Conservation (phyloP, 495 filamentous ascomycete genomes). For the Lasiosphaeris hirsuta region DNA sequence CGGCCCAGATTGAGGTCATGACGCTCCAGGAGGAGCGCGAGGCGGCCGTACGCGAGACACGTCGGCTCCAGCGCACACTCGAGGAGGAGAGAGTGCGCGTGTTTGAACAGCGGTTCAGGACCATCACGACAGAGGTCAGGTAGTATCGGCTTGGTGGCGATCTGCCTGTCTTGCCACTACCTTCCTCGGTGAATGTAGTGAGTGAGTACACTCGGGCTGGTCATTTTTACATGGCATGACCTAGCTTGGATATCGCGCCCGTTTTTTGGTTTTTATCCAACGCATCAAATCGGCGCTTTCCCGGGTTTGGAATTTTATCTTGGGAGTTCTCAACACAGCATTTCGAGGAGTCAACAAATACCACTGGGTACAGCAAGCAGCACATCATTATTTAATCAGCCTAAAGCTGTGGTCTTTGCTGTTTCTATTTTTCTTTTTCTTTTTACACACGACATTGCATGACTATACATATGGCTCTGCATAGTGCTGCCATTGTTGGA, state of each 20-base stretch:
- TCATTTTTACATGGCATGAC: too few species aligned
- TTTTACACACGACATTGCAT: not conserved
- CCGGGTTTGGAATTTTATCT: constrained; percentile 11
- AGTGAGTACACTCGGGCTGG: too few species aligned
- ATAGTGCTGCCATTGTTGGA: too few species aligned
- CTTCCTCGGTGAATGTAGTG: not conserved
- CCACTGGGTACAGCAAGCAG: not conserved
- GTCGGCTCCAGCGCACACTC: constrained; percentile 60
- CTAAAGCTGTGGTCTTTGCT: not conserved
- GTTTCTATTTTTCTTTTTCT: too few species aligned
- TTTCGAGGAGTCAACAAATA: not conserved
- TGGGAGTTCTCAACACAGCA: not conserved
- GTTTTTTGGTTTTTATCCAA: not conserved
- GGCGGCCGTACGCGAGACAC: constrained; percentile 78
- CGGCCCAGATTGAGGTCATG: constrained; percentile 90
- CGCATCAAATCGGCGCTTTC: constrained; percentile 11
- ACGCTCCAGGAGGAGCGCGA: constrained; percentile 90
- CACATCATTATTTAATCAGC: not conserved
- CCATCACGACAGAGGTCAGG: constrained; percentile 24
- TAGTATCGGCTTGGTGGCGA: constrained; percentile 10
- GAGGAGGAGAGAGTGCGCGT: constrained; percentile 45
- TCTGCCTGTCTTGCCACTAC: not conserved
- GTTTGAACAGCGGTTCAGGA: constrained; percentile 46
- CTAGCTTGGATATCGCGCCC: not conserved
- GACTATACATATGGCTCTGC: not conserved